A percentile compares a stretch with the other conserved stretches of the same genome.
phyloP scores from a whole-genome alignment of 1,284 basidiomycete genomes.

The Microbotryum scabiosae region DNA sequence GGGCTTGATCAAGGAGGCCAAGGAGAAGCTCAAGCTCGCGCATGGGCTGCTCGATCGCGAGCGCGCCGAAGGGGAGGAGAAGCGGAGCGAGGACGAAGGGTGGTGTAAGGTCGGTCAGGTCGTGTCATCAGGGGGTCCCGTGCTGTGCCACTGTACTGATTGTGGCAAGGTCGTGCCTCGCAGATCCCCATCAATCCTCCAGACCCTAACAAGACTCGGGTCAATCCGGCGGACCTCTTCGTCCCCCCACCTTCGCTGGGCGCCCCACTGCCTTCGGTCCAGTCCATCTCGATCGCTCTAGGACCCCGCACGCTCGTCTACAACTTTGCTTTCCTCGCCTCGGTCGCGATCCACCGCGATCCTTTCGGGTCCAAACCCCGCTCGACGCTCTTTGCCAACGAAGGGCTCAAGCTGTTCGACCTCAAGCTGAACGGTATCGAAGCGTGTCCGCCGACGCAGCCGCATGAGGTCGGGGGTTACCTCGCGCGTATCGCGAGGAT shows the following conservation, averaged over 20 bases:
- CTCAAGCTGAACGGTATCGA: not conserved
- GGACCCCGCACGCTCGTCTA: not conserved
- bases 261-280: not conserved
- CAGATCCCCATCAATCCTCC: not conserved
- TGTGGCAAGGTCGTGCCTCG: no score
- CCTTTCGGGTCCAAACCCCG: conserved; percentile 2
- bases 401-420: conserved; percentile 4
- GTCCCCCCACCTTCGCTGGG: not conserved
- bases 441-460: no score
- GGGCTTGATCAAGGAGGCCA: not conserved
- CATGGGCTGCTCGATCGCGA: not conserved
- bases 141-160: no score
- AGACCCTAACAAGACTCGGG: not conserved
- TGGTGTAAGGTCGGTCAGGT: no score
- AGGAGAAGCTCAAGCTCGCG: conserved; percentile 2
- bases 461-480: no score
- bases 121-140: no score
- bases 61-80: no score
- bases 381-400: conserved; percentile 1
- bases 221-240: not conserved
- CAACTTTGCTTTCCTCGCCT: conserved; percentile 1
- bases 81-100: no score
- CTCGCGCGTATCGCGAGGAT: not conserved
- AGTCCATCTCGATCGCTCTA: not conserved
- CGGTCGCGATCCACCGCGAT: not conserved